Percentiles rank a stretch among this genome's conserved stretches.
Evolutionary conservation across 2,329 filamentous ascomycete species (phyloP).

Genomic region (Capronia epimyces): DNA sequence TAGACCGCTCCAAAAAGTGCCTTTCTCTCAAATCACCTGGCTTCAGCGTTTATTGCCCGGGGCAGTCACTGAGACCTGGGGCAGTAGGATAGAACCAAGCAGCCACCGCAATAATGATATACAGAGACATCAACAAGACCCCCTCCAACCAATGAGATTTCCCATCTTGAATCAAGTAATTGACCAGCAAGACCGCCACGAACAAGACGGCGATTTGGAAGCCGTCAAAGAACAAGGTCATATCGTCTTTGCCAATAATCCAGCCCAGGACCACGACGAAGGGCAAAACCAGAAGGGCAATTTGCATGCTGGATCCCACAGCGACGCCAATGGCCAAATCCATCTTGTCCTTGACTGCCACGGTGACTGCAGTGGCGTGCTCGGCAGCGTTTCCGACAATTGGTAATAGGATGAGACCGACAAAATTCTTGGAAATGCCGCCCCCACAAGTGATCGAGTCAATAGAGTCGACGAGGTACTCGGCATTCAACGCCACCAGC

Average conservation of each 20-base stretch:
- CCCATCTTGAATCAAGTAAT: constrained; percentile 58
- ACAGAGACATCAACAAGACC: constrained; percentile 54
- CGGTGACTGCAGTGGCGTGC: constrained; percentile 59
- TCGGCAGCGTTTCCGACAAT: constrained; percentile 64
- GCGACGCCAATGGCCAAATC: constrained; percentile 62
- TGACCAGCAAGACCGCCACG: constrained; percentile 51
- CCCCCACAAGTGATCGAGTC: constrained; percentile 48
- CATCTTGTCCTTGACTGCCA: constrained; percentile 63
- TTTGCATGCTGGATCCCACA: constrained; percentile 61
- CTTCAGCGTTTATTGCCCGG: not conserved
- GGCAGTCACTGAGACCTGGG: constrained; percentile 23
- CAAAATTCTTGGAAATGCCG: constrained; percentile 54
- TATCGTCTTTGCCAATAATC: constrained; percentile 53
- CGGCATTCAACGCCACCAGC: constrained; percentile 71
- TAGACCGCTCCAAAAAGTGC: not conserved
- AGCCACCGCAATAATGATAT: constrained; percentile 56
- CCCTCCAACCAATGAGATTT: constrained; percentile 59
- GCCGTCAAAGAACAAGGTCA: constrained; percentile 77
- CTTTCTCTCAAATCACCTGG: too few species aligned
- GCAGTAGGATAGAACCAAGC: constrained; percentile 29
- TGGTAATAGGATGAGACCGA: constrained; percentile 59
- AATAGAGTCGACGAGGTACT: constrained; percentile 58
- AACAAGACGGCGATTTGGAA: constrained; percentile 73
- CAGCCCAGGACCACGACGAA: constrained; percentile 58
- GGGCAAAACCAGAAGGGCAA: constrained; percentile 58